Evolutionary conservation across 495 filamentous ascomycete genomes (phyloP), one percentile per base, ranked within the genome.

Genomic region (Venustampulla echinocandica): DNA sequence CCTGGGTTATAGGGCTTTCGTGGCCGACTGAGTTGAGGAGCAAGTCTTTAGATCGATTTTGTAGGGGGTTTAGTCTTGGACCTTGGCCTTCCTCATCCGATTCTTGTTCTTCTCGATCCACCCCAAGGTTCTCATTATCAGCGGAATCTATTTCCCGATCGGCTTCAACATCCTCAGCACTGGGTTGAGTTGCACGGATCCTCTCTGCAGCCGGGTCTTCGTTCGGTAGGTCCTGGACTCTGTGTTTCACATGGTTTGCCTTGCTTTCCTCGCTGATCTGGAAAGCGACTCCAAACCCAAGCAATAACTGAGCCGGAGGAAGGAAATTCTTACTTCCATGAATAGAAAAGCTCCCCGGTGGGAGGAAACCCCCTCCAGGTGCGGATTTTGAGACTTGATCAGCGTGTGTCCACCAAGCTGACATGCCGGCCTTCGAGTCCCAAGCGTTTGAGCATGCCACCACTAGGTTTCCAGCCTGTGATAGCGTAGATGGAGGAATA

Each of bases 351-450:
- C 71, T 73, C 10, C 92, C 92, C 4, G 74, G 67, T 4, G 76
- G 72, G 10, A 97, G 60, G 46, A 84, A 87, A 45, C 89, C 93
- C n/a, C 90, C 90, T 1, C 73, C 74, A 0, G 76, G 69, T 0
- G 80, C 79, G 32, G 75, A 84, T 65, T 96, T 96, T 1, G 85
- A 84, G 0, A 97, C 86, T 58, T 97, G 90, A 46, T 86, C 79
- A 10, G 84, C 81, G 39, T 80, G 74, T 0, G 88, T 89, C 92
- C 92, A 98, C 80, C 84, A 98, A 11, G 90, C 89, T 5, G 83
- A 80, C 88, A 96, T 93, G 9, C 84, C 79, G 4, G 88, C 89
- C 65, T 97, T 98, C 0, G 85, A 90, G 41, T 96, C 92, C 92
- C 92, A 98, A 1, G 89, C 90, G 37, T 63, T 81, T 0, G 88